Base-by-base conservation (phyloP, 1,284 basidiomycete genomes). In the Tilletia caries region DNA sequence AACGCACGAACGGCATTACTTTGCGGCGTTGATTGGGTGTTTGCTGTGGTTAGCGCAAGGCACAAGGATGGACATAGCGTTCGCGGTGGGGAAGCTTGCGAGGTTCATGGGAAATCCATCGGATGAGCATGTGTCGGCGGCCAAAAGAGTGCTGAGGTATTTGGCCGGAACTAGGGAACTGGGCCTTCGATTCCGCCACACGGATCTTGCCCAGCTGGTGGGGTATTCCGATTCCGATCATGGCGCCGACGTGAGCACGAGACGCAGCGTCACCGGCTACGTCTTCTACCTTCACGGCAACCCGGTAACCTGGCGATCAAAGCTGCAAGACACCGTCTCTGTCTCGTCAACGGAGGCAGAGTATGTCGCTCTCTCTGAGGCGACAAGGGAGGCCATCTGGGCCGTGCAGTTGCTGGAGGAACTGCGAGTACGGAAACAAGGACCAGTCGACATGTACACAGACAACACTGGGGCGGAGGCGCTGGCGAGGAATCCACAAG, bases 331-430 rank as follows among this genome's bases (percentile, higher is more conserved):
- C 58, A 62, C 33, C 6, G 58, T 62, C 25, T 32, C 58, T 3
- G 13, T 62, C 29, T 62, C 58, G 25, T n/a, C 18, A 5, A 33
- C 58, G 13, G 58, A 62, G 33, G 58, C 58, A 37, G 58, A 62
- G 33, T 62, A 62, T n/a, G 25, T 62, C n/a, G 58, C 58, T 10
- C 58, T 62, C 13, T 29, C 58, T 5, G 29, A 25, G 27, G 58
- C 58, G 8, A 37, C 58, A 29, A 62, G 33, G 29, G 58, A 62
- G n/a, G 58, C 58, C 6, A 37, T 62, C 4, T 62, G 50, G 50
- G n/a, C 27, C 6, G 27, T 23, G 20, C 50, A 23, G 20, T 52
- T 52, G 20, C 50, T 52, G 5, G n/a, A 29, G 50, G 50, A 52
- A 52, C n/a, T 52, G 4, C 37, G 37, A 13, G 13, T 41, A 13